Evolutionary conservation across 352 stramenopile genomes (phyloP), one percentile per base, ranked within the genome.

Genomic region (Phytopythium oedochilum): DNA sequence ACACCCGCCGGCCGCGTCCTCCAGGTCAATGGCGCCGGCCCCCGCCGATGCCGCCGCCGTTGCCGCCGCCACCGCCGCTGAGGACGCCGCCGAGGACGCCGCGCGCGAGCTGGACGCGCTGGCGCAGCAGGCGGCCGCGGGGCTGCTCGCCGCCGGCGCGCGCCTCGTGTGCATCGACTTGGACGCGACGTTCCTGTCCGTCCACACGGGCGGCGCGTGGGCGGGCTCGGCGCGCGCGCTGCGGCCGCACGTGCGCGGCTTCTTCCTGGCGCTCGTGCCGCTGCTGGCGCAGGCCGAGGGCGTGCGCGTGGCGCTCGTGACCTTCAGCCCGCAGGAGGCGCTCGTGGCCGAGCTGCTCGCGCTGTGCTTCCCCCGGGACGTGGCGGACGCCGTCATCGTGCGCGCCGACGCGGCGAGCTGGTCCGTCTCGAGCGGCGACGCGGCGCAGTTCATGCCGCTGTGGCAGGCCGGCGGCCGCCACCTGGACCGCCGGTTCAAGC

Each of bases 161-260:
- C 86, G 77, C 35, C 75, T 94, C 47, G 78, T 94, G 29, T 92
- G 81, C 51, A 88, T 94, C 59, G 84, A 94, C 65, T 91, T 94
- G 55, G 84, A 94, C 53, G 73, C 82, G 44, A 94, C 84, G 32
- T 86, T 94, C 53, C 74, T 94, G 48, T 59, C 60, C 49, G 68
- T 94, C 20, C 84, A 94, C 69, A 94, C 84, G 10, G 72, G 78
- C 44, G 84, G 82, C 39, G 42, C 61, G 9, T 94, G 83, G 83
- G 42, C 61, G 9, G 50, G 38, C 2, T 75, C 78, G 10, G 68
- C 77, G 15, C 36, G 50, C 2, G 79, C 70, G 17, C 63, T 94
- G 23, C 60, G 57, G 14, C 39, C 49, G 12, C 64, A 90, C 49
- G 80, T 87, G 36, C 84, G 84, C 15, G 66, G 65, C 28, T 68